Base-by-base conservation (phyloP, 805 yeast species). In the Kuraishia hungarica region DNA sequence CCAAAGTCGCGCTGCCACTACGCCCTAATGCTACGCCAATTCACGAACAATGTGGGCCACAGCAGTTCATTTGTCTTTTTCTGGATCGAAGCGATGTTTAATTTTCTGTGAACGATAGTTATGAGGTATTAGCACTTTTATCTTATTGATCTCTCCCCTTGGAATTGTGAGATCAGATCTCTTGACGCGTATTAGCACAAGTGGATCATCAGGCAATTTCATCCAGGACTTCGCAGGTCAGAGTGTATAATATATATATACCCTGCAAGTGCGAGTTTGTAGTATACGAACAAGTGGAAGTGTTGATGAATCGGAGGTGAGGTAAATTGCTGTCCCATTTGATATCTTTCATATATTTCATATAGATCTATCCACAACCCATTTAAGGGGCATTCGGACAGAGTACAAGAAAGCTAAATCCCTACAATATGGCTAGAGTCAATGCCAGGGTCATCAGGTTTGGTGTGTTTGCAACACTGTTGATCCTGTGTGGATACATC, bases 391-490 rank as follows among this genome's bases (percentile, higher is more conserved):
- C 48, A 19, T n/a, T 7, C 43, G 24, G 49, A 8, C 49, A 19
- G 35, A 49, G 21, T 19, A 11, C 20, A 22, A 19, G 7, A 20
- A 8, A 15, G 19, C 48, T 3, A 47, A n/a, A 13, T 47, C 26
- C 21, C n/a, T 3, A n/a, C 17, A 55, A 47, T 56, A 73, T 73
- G 78, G 72, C 78, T 22, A 71, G 80, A 63, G 70, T 79, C 24
- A 76, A 76, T 61, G 78, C 81, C 57, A 71, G 82, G 56, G 61
- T 77, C 56, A 66, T 77, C 26, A 67, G 82, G 60, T 78, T 78
- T 58, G 80, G 73, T 28, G 69, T 77, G 52, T 77, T 78, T 60
- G 80, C 80, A 39, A 61, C 71, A 5, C 73, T 75, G 48, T 67
- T 78, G 59, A 67, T 78, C 48, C 66, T 75, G 48, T 77, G 80